phyloP scores from a whole-genome alignment of 768 basidiomycete species.

The Tylopilus balloui region DNA sequence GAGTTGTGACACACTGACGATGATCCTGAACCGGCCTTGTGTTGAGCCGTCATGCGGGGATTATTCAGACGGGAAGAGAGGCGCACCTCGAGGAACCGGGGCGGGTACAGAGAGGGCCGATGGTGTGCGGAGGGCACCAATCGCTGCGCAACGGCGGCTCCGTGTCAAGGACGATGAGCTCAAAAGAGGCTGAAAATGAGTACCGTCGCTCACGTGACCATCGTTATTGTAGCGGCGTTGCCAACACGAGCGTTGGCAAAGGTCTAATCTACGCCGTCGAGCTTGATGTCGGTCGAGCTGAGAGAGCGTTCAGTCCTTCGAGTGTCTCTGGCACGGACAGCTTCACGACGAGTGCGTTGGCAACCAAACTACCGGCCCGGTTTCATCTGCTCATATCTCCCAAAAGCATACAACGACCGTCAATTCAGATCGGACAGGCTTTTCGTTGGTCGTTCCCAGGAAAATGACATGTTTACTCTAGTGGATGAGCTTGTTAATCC shows the following conservation, averaged over 20 bases:
- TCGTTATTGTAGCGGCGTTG: not conserved
- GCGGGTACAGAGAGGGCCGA: not conserved
- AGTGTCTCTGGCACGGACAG: not conserved
- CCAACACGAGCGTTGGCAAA: constrained; percentile 1
- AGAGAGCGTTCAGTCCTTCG: too few relatives aligned
- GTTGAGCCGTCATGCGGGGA: not conserved
- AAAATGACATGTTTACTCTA: too few relatives aligned
- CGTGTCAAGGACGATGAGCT: constrained; percentile 11
- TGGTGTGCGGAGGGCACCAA: not conserved
- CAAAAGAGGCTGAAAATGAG: constrained; percentile 15
- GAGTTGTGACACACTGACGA: constrained; percentile 2
- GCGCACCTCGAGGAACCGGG: constrained; percentile 12
- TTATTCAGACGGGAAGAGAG: not conserved
- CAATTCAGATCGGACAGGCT: too few relatives aligned
- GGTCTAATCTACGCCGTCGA: too few relatives aligned
- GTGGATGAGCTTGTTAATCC: not conserved
- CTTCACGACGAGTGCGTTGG: constrained; percentile 17
- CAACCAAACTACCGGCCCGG: constrained; percentile 10
- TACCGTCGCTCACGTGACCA: constrained; percentile 18
- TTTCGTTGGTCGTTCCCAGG: not conserved
- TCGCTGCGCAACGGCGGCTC: not conserved
- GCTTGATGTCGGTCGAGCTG: not conserved
- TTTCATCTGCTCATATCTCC: not conserved
- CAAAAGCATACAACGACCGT: too few relatives aligned
- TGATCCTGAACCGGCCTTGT: not conserved